Evolutionary conservation across 768 basidiomycete species (phyloP), one percentile per base, ranked within the genome.

Genomic region (Tulasnella sp.): DNA sequence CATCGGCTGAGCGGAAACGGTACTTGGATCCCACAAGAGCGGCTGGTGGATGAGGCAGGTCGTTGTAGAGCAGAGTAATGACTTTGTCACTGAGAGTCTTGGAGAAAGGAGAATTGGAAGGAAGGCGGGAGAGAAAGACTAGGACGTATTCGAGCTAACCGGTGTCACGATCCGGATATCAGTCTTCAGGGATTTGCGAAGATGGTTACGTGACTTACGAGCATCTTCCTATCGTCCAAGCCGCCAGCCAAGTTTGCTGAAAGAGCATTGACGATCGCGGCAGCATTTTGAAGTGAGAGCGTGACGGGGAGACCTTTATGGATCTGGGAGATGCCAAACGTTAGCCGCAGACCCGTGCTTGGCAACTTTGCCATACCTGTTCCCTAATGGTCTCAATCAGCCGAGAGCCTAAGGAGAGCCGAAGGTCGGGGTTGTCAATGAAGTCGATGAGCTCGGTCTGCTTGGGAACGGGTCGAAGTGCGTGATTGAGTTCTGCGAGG

Each of bases 171-270:
- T 51, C n/a, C 1, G 15, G 4, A 15, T 32, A 20, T 79, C n/a
- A 70, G 44, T 57, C 13, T 40, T 26, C 74, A 5, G 2, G 37
- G 46, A 39, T 48, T n/a, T 73, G n/a, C 70, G n/a, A 20, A 39
- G 16, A 35, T 35, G 69, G 29, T 73, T 9, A 70, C 16, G 42
- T 16, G 70, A 85, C 91, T 74, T 74, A 93, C 93, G 70, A 91
- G 84, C 83, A 93, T 86, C 83, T 93, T 92, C 74, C 93, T 87
- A 81, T 95, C 93, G 83, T 95, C 92, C 29, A 94, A 85, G 10
- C 85, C 85, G 40, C 75, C 75, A 61, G 39, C 10, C 18, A 40
- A 29, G 42, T 44, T 61, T 57, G 72, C 4, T 18, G 39, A 13
- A 61, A 76, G 55, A n/a, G 61, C 75, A 39, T 76, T n/a, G 42